Evolutionary conservation across 2,329 filamentous ascomycete species (phyloP), one percentile per base, ranked within the genome.

Genomic region (Cladosporium cucumerinum): DNA sequence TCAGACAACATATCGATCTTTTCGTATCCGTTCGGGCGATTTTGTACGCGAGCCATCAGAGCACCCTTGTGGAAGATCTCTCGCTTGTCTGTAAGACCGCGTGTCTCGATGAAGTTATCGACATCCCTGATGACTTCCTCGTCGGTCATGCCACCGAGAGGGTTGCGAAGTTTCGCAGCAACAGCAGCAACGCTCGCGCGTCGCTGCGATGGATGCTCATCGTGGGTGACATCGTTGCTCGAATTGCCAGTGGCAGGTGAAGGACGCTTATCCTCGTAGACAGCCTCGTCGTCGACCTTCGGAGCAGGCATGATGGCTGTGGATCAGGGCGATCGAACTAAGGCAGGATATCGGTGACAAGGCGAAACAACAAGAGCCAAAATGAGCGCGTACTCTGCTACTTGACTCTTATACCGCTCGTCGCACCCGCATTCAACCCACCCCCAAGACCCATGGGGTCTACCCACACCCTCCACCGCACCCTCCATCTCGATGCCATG

Each of bases 1-100:
- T 82, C 79, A 0, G 82, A 87, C 57, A 91, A 78, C 7, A 82
- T 84, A 5, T 67, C 66, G 28, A 72, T 66, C 10, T 65, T 59
- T 43, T 71, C 68, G 39, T 70, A 70, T 3, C 69, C 70, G 32
- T 68, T 68, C 4, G 70, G 66, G 21, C 68, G 71, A 26, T 72
- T 71, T 23, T 64, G 67, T 5, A 72, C 72, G 11, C 72, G 72
- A 12, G 69, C 65, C 14, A 74, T 66, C 14, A 72, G 63, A 1
- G 69, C 71, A 32, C 71, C 71, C 59, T 69, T 70, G 54, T 64
- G 70, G 60, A 72, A 72, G 7, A 65, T 65, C 8, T 71, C 68
- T 16, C 69, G 66, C 18, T 69, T 57, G n/a, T 70, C 65, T 18
- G 68, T 55, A 10, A 74, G 64, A 25, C 69, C 67, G 16, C 68